Conservation (phyloP, 2,329 filamentous ascomycete species). For the Colletotrichum trifolii region DNA sequence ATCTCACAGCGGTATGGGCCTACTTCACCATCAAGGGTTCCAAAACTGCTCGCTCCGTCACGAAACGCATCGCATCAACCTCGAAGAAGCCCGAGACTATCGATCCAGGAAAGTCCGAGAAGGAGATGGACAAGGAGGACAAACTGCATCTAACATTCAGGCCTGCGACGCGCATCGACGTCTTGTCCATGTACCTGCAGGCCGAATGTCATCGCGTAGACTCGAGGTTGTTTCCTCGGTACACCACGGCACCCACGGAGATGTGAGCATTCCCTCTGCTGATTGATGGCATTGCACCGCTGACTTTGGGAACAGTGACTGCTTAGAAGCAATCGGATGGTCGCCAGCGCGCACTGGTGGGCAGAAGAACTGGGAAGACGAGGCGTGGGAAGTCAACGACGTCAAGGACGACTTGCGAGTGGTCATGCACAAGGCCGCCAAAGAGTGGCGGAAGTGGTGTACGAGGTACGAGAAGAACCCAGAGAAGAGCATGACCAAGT, state of each 20-base stretch:
- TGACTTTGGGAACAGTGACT: slow-evolving; percentile 11
- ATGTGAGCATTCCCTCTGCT: slow-evolving; percentile 5
- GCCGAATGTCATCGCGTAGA: slow-evolving; percentile 32
- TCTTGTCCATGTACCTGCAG: slow-evolving; percentile 25
- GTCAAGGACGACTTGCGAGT: slow-evolving; percentile 31
- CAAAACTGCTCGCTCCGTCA: slow-evolving; percentile 33
- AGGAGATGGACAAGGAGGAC: slow-evolving; percentile 32
- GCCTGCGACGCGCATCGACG: slow-evolving; percentile 23
- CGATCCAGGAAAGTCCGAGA: slow-evolving; percentile 24
- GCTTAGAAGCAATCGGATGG: slow-evolving; percentile 31
- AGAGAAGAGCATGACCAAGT: slow-evolving; percentile 32
- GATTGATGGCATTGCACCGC: neutral
- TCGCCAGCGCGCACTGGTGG: slow-evolving; percentile 15
- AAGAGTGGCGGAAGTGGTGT: slow-evolving; percentile 35
- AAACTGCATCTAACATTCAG: slow-evolving; percentile 29
- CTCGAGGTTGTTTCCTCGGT: slow-evolving; percentile 24
- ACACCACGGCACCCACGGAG: slow-evolving; percentile 29
- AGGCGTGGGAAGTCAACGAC: slow-evolving; percentile 30
- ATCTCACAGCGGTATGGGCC: slow-evolving; percentile 15
- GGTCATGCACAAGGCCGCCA: slow-evolving; percentile 29
- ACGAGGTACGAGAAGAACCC: slow-evolving; percentile 30
- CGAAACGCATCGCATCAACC: slow-evolving; percentile 27
- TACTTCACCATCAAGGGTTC: slow-evolving; percentile 35
- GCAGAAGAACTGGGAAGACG: slow-evolving; percentile 34
- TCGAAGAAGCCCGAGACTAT: slow-evolving; percentile 31